Base-by-base conservation (phyloP, 345 rosid genomes). In the Arabis alpina region DNA sequence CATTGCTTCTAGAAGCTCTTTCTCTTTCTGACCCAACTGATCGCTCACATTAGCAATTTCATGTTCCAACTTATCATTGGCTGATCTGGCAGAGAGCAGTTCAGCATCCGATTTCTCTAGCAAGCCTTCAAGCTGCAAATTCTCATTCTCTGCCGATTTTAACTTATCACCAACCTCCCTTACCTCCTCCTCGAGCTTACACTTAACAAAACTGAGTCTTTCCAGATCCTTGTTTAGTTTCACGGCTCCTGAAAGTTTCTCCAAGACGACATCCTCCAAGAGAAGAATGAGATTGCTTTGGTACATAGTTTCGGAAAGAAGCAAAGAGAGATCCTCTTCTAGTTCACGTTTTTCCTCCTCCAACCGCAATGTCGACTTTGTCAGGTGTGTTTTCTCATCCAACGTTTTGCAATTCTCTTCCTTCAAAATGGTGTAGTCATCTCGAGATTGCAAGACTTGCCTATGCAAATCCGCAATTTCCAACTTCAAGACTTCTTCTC, bases 291-390 rank as follows among this genome's bases (percentile, higher is more conserved):
- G 81, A 75, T 53, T 83, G 76, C 81, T 80, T 77, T 85, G 88
- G 71, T 81, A 87, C 19, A 87, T 44, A 13, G 74, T 72, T 74
- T 89, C 93, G 4, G 71, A 71, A 41, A 87, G 77, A 54, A 82
- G 60, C 15, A 74, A 56, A 69, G 51, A 69, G 66, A 74, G 84
- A 60, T 94, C 91, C 62, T 83, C 93, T 84, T 91, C 91, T 52
- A 87, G 82, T 30, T 54, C 54, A 62, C 47, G 40, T 75, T 79
- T 90, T 75, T 77, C 88, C 63, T 74, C 82, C 78, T 62, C 74
- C 68, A 86, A 79, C 58, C 69, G 76, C 34, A 78, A 58, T 51
- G 84, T 69, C 45, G 75, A 76, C 54, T 79, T 74, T 74, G 45
- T 72, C 75, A 93, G 79, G 69, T 61, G 77, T 32, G 14, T 71